Base-by-base conservation (phyloP, 768 basidiomycete genomes). In the Butyriboletus loyo region DNA sequence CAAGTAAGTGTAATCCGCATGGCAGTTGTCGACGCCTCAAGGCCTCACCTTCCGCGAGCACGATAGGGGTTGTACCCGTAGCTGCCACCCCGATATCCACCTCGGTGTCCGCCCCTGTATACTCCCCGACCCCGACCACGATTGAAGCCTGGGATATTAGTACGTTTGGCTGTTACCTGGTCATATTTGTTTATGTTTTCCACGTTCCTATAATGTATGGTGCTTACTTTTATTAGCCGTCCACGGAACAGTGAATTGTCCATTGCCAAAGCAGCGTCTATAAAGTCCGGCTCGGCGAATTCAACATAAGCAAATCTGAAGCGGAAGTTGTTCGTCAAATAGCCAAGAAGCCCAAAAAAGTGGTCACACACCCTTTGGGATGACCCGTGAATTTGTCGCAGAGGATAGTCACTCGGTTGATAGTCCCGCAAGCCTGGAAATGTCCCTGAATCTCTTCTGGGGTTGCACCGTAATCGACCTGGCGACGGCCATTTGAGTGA, bases 351-450 rank as follows among this genome's bases (percentile, higher is more conserved):
- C 25, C 25, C 28, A 5, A 42, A 25, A 75, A 51, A 52, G 24
- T 45, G 46, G 44, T 19, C 55, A 55, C 65, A 30, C 58, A 94
- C 94, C 97, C 97, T 83, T 98, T 98, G 42, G 97, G 96, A 74
- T 98, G 95, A 43, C 97, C 97, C 22, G 96, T 98, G 72, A 96
- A 98, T 75, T 98, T 98, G 81, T 99, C 97, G 72, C 96, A 98
- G 27, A 99, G 85, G 65, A 99, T 99, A 1, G 97, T 99, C 38
- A 99, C 94, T 62, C 97, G 85, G 75, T 99, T 99, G 72, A 99
- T 99, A 15, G 90, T 92, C 7, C 97, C 97, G 66, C 95, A 98
- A 15, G 95, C 87, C 68, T 94, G 90, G 75, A 99, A 99, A 70
- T 98, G 96, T 17, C 79, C 84, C 75, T 98, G 97, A 45, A 99